Evolutionary conservation across 805 yeast genomes (phyloP).

Genomic region (Grigorovia humatica): DNA sequence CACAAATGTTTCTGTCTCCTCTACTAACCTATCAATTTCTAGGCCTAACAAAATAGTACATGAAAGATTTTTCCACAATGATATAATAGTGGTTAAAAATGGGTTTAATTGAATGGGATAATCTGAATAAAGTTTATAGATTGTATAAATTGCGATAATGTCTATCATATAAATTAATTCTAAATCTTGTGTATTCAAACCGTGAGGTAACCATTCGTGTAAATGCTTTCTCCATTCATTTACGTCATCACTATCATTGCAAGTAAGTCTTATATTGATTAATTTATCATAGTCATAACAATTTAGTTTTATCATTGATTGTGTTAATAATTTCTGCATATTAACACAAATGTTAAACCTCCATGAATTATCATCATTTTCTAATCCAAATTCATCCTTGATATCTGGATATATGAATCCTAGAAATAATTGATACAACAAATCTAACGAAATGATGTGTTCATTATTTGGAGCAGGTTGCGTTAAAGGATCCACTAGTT

Average conservation of each 20-base stretch:
- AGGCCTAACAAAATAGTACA: slow-evolving; percentile 48
- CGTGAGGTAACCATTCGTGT: slow-evolving; percentile 29
- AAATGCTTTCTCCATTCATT: slow-evolving; percentile 26
- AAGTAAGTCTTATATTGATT: slow-evolving; percentile 1
- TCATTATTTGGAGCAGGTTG: slow-evolving; percentile 56
- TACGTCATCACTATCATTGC: not conserved
- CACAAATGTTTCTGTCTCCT: slow-evolving; percentile 26
- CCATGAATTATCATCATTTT: slow-evolving; percentile 12
- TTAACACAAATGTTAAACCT: slow-evolving; percentile 18
- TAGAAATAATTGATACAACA: slow-evolving; percentile 42
- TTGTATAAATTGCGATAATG: slow-evolving; percentile 34
- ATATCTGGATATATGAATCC: slow-evolving; percentile 29
- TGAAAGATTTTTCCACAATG: slow-evolving; percentile 59
- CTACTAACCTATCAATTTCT: slow-evolving; percentile 48
- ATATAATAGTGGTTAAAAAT: slow-evolving; percentile 44
- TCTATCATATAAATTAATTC: slow-evolving; percentile 38
- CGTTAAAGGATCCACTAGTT: slow-evolving; percentile 51
- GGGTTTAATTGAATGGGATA: slow-evolving; percentile 42
- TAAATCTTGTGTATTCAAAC: slow-evolving; percentile 32
- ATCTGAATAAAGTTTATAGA: slow-evolving; percentile 34
- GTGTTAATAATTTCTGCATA: slow-evolving; percentile 22
- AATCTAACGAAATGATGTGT: slow-evolving; percentile 43
- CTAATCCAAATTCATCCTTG: slow-evolving; percentile 5
- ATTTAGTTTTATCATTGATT: slow-evolving; percentile 17
- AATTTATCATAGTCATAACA: slow-evolving; percentile 19